phyloP scores from a whole-genome alignment of 305 asterid genomes.

The Fraxinus baroniana region DNA sequence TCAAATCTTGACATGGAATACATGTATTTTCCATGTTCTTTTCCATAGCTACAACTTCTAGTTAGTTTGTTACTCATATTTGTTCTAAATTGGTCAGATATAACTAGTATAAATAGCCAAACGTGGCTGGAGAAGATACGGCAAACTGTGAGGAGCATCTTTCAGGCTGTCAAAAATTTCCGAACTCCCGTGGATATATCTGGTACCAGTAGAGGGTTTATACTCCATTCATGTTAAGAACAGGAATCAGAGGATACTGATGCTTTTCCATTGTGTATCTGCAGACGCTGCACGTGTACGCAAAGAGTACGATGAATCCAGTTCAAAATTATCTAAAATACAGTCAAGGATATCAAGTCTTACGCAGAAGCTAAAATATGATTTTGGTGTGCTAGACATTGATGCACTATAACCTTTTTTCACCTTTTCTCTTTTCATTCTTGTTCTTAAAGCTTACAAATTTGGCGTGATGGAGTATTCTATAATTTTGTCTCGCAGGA shows the following conservation, averaged over 20 bases:
- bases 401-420: conserved; percentile 7
- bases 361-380: conserved; percentile 77
- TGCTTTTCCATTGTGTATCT: conserved; percentile 30
- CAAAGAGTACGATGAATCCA: conserved; percentile 83
- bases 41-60: conserved; percentile 7
- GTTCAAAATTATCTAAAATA: conserved; percentile 75
- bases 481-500: conserved; percentile 52
- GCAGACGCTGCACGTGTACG: conserved; percentile 80
- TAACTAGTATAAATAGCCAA: conserved; percentile 45
- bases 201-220: conserved; percentile 49
- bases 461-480: conserved; percentile 10
- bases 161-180: conserved; percentile 70
- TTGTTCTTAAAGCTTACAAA: neutral
- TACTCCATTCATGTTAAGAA: conserved; percentile 17
- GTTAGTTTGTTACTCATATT: conserved; percentile 22
- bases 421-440: neutral
- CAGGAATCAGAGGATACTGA: conserved; percentile 26
- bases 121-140: conserved; percentile 92
- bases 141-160: conserved; percentile 56
- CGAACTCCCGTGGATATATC: conserved; percentile 80
- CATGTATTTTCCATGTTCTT: neutral
- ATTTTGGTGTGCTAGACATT: conserved; percentile 61
- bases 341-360: conserved; percentile 90
- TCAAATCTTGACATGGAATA: neutral
- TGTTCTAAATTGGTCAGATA: conserved; percentile 49